Base-by-base conservation (phyloP, 805 yeast species). In the Candida namnaoensis region DNA sequence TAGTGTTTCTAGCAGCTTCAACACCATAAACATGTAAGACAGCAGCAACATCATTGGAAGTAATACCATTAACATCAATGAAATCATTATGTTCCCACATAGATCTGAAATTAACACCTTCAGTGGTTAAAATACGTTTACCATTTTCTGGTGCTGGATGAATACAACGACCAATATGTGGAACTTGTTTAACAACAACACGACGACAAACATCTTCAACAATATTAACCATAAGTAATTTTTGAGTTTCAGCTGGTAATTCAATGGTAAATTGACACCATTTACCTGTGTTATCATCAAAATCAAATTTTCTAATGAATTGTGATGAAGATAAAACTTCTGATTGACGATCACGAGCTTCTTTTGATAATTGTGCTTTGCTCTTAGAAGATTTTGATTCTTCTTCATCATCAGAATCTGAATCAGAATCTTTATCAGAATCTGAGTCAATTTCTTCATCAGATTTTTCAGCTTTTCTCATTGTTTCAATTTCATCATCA, bases 21-120 rank as follows among this genome's bases (percentile, higher is more conserved):
- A 91, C 99, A 62, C 99, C 99, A 56, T 93, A 93, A 0, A 95
- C 87, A 50, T 72, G 76, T 55, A 95, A 72, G 3, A 93, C 96
- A 14, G 96, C 87, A 34, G 86, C 80, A 50, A 93, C 82, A 66
- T 93, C 99, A 72, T 93, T 93, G 8, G 97, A 88, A 2, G 84
- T 74, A 54, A 93, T 86, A 44, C 81, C 82, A 60, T 93, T 85
- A 48, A 91, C 95, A 55, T 90, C 84, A 51, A 93, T 76, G 64
- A 93, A 88, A 48, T 85, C 88, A 50, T 88, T 91, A 65, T 91
- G 96, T 41, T 88, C 95, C 98, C 99, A 93, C 95, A 93, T 88
- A 40, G 96, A 95, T 58, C 73, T 74, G 79, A 93, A 93, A 68
- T 93, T 93, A 40, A 93, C 99, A 66, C 99, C 99, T 66, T 95